Evolutionary conservation across 192 early-diverging fungal genomes (phyloP), one percentile per base, ranked within the genome.

Genomic region (Coemansia sp.): DNA sequence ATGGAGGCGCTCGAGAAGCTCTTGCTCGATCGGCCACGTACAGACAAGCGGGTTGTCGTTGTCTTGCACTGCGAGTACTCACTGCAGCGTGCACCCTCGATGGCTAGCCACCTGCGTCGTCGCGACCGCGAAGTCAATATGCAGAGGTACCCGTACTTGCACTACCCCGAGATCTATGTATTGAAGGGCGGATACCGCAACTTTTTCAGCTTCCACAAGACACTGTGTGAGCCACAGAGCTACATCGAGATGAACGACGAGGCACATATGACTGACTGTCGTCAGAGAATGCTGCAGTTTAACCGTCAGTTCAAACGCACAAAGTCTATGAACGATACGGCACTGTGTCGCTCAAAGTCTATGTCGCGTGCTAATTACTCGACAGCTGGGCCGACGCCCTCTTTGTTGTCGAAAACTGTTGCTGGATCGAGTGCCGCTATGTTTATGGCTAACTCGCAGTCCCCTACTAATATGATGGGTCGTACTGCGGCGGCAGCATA

Each of bases 11-110:
- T 96, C 22, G 87, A 92, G 62, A 42, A 77, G 63, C 63, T 90
- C 29, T 85, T 95, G 52, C 86, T 94, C 8, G 74, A 82, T 61
- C 69, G 72, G 55, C 84, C 81, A 18, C 57, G 64, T 5, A 67
- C 80, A 0, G 81, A 67, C 29, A 85, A 84, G 74, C 86, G 82
- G 43, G 76, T 78, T 18, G 86, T 92, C 16, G 75, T 96, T 8
- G 84, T 96, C 18, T 90, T 96, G 70, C 94, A 95, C 75, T 96
- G 95, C 85, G 95, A 96, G 82, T 96, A 92, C 68, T 93, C 91
- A 22, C 81, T 86, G 24, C 90, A 94, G 67, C 82, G 95, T 1
- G 95, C 89, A 13, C 95, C 95, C 1, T 85, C 87, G 61, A 93
- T 96, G 93, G 95, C 93, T 10, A 82, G 88, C 44, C 86, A 90